Conservation (phyloP, 768 basidiomycete genomes). For the Pilatotrama ljubarskyi region DNA sequence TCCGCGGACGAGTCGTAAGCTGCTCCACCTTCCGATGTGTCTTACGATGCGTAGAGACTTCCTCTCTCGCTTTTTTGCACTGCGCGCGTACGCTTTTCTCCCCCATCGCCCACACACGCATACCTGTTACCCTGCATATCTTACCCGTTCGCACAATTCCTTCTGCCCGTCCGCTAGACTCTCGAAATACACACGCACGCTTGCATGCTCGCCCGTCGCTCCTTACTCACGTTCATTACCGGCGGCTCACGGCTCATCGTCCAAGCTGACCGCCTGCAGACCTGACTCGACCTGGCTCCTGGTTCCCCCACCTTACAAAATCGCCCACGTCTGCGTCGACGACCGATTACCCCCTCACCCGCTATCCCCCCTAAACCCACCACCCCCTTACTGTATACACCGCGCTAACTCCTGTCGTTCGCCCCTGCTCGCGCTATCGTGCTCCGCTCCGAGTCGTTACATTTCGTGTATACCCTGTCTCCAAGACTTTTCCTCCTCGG, state of each 20-base stretch:
- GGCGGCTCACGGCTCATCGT: not conserved
- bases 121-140: not conserved
- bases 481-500: not conserved
- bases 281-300: not conserved
- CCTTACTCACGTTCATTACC: slow-evolving; percentile 6
- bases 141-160: not conserved
- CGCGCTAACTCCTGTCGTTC: slow-evolving; percentile 7
- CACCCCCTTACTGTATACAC: not conserved
- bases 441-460: not conserved
- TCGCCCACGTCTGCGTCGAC: not conserved
- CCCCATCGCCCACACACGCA: not conserved
- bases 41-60: not conserved
- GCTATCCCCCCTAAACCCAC: not conserved
- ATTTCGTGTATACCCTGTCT: slow-evolving; percentile 1
- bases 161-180: not conserved
- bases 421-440: slow-evolving; percentile 14
- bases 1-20: not conserved
- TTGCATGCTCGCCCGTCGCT: not conserved
- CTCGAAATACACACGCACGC: not conserved
- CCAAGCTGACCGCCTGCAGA: not conserved
- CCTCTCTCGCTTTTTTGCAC: not conserved
- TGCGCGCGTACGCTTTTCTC: slow-evolving; percentile 2
- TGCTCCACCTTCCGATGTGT: not conserved
- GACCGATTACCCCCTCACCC: not conserved
- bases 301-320: not conserved